Conservation (phyloP, 257 asterid genomes). For the Striga asiatica region DNA sequence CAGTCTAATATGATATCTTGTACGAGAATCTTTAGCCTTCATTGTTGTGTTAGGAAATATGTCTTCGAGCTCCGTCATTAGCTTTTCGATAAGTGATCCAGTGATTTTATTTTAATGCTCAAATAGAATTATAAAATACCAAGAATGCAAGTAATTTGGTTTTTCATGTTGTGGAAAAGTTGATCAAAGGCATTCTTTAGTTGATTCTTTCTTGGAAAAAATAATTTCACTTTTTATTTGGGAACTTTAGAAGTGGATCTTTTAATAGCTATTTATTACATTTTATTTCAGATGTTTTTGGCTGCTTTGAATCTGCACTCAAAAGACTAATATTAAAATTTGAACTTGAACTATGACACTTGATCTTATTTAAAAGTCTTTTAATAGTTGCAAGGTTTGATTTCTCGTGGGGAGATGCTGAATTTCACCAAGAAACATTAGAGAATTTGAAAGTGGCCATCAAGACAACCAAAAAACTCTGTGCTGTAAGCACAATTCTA, state of each 20-base stretch:
- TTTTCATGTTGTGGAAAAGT: not conserved
- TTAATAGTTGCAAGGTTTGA: slow-evolving; percentile 74
- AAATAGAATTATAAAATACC: not conserved
- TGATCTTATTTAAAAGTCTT: slow-evolving; percentile 12
- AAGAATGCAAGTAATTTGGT: not conserved
- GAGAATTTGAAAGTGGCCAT: slow-evolving; percentile 59
- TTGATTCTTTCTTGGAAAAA: too few relatives aligned
- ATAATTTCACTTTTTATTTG: too few relatives aligned
- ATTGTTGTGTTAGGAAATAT: not conserved
- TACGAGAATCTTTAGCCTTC: not conserved
- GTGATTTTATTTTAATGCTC: not conserved
- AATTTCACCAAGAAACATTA: slow-evolving; percentile 69
- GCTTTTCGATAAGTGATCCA: not conserved
- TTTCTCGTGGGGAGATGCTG: slow-evolving; percentile 69
- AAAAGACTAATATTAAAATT: not conserved
- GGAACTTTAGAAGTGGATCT: too few relatives aligned
- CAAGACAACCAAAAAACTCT: slow-evolving; percentile 50
- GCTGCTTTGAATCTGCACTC: not conserved
- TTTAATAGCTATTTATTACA: too few relatives aligned
- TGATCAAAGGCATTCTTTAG: too few relatives aligned
- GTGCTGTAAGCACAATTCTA: slow-evolving; percentile 19
- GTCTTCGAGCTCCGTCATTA: too few relatives aligned
- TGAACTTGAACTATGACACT: not conserved
- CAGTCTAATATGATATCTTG: not conserved
- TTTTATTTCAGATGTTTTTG: too few relatives aligned